These are phyloP conservation scores for Kazachstania kunashirensis DNA, from an alignment of 805 yeast genomes.

Conservation along the genomic window DNA sequence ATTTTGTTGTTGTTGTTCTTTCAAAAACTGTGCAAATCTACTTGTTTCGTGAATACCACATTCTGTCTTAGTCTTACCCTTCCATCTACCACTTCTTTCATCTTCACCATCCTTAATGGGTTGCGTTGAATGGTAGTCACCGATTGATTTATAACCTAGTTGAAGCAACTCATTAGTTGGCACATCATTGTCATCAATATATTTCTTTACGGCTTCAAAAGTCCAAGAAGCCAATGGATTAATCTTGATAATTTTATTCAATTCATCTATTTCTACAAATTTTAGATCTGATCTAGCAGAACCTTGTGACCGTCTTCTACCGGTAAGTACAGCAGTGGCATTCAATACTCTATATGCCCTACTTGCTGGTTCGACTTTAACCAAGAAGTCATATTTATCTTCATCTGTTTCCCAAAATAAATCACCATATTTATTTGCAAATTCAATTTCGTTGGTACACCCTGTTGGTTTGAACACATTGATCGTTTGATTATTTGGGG, in stretches of 20 bases:
- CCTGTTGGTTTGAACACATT: slow-evolving; percentile 62
- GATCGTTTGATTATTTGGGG: slow-evolving; percentile 30
- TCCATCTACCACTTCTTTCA: slow-evolving; percentile 96
- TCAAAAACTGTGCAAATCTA: slow-evolving; percentile 55
- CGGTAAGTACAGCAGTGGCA: slow-evolving; percentile 84
- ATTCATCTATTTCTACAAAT: slow-evolving; percentile 64
- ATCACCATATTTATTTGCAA: slow-evolving; percentile 60
- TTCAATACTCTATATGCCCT: slow-evolving; percentile 67
- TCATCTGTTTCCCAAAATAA: slow-evolving; percentile 79
- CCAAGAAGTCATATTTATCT: slow-evolving; percentile 69
- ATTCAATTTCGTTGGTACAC: slow-evolving; percentile 49
- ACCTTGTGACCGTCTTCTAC: slow-evolving; percentile 85
- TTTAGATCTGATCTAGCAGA: slow-evolving; percentile 65
- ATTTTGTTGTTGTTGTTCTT: too few relatives aligned
- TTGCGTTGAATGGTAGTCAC: slow-evolving; percentile 89
- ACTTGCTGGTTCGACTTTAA: slow-evolving; percentile 86
- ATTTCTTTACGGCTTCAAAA: slow-evolving; percentile 58
- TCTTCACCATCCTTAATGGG: slow-evolving; percentile 90
- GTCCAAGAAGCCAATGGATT: slow-evolving; percentile 84
- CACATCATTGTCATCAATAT: slow-evolving; percentile 60
- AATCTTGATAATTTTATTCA: slow-evolving; percentile 67
- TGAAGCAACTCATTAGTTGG: slow-evolving; percentile 82
- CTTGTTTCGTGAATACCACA: slow-evolving; percentile 88
- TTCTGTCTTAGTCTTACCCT: slow-evolving; percentile 83
- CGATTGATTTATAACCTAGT: slow-evolving; percentile 81